These are phyloP conservation scores for Aspergillus flavus DNA, from an alignment of 2,329 filamentous ascomycete genomes.

Conservation along the genomic window DNA sequence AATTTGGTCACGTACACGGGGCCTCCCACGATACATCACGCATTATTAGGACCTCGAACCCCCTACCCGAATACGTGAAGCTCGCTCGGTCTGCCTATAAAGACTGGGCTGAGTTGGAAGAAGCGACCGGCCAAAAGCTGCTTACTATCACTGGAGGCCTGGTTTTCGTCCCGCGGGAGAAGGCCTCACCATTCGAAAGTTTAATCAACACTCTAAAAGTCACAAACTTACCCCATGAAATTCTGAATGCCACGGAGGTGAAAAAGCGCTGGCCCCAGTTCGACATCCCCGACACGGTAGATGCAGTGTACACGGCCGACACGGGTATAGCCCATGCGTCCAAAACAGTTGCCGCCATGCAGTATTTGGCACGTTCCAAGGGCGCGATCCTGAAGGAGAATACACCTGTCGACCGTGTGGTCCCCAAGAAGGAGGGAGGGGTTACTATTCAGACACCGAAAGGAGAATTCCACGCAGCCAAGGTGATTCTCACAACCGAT, in stretches of 20 bases:
- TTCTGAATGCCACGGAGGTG: background rate
- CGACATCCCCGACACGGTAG: background rate
- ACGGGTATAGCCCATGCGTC: background rate
- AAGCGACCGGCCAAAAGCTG: background rate
- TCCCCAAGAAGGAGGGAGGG: background rate
- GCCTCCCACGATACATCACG: background rate
- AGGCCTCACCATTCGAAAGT: background rate
- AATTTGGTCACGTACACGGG: background rate
- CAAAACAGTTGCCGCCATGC: background rate
- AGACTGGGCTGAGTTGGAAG: background rate
- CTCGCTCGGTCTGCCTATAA: background rate
- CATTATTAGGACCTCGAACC: background rate
- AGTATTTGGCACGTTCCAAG: background rate
- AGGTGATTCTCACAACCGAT: background rate
- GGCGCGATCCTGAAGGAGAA: background rate
- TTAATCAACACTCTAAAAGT: background rate
- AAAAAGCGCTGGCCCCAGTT: background rate
- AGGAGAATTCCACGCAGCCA: background rate
- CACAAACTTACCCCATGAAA: background rate
- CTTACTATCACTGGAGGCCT: background rate
- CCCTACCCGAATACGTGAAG: background rate
- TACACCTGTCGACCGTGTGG: background rate
- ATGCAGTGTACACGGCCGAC: background rate
- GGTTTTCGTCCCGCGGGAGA: background rate
- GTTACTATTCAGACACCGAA: background rate